Percentiles rank a stretch among this genome's conserved stretches.
Conservation (phyloP, 148 eudicot genomes). For the Hydrangea macrophylla region DNA sequence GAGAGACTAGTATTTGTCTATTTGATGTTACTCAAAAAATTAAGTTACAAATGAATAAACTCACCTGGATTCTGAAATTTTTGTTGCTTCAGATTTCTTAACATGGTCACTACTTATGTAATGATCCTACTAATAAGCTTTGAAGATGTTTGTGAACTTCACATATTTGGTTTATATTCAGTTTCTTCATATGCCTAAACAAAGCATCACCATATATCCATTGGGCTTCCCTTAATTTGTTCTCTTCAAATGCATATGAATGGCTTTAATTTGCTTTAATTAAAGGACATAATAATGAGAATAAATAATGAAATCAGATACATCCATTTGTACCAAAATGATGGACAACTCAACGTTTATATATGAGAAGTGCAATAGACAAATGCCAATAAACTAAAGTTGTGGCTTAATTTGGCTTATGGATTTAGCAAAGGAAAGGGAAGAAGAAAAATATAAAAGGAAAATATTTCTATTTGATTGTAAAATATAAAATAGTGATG, state of each 20-base stretch:
- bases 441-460: no score
- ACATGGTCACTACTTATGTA: neutral
- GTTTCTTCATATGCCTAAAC: neutral
- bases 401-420: no score
- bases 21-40: neutral
- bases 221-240: neutral
- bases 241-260: neutral
- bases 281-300: neutral
- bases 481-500: no score
- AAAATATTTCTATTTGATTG: no score
- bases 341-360: neutral
- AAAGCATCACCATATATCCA: no score
- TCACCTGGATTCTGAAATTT: constrained; percentile 12
- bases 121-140: neutral
- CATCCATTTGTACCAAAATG: neutral
- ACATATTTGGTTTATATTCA: neutral
- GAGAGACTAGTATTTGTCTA: no score
- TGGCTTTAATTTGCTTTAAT: neutral
- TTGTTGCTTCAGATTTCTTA: neutral
- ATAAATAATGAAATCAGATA: no score
- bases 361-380: neutral
- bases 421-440: no score
- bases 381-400: no score
- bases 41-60: neutral
- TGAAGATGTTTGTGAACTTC: neutral